Evolutionary conservation across 768 basidiomycete genomes (phyloP).

Genomic region (Fistulinella prunicolor): DNA sequence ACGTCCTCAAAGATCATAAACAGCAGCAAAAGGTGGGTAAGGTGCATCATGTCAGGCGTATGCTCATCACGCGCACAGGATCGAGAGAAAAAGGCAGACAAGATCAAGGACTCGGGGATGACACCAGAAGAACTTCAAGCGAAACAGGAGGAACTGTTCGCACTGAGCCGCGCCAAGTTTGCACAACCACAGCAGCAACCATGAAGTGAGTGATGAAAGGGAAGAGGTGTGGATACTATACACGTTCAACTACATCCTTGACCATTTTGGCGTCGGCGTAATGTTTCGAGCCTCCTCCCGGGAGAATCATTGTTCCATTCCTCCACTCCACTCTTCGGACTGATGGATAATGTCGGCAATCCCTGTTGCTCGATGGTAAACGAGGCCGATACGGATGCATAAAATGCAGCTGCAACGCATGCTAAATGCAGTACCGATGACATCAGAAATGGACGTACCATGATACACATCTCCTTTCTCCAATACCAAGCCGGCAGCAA

Average conservation of each 20-base stretch:
- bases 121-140: constrained; percentile 87
- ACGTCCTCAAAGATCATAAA: constrained; percentile 94
- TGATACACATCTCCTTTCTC: constrained; percentile 56
- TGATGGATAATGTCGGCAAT: constrained; percentile 50
- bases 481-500: constrained; percentile 67
- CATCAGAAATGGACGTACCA: constrained; percentile 45
- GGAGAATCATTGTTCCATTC: constrained; percentile 77
- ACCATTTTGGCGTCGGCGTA: constrained; percentile 42
- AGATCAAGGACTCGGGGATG: constrained; percentile 83
- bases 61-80: constrained; percentile 47
- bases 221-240: constrained; percentile 19
- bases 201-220: constrained; percentile 8
- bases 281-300: constrained; percentile 48
- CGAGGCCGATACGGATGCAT: constrained; percentile 79
- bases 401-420: constrained; percentile 52
- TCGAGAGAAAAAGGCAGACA: constrained; percentile 88
- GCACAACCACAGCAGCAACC: constrained; percentile 52
- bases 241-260: constrained; percentile 30
- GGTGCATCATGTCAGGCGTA: neutral
- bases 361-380: constrained; percentile 82
- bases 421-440: constrained; percentile 12
- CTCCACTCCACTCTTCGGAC: constrained; percentile 27
- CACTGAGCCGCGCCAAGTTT: constrained; percentile 82
- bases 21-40: constrained; percentile 82
- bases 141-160: constrained; percentile 89